Evolutionary conservation across 352 stramenopile genomes (phyloP), one percentile per base, ranked within the genome.

Genomic region (Phytophthora foliorum): DNA sequence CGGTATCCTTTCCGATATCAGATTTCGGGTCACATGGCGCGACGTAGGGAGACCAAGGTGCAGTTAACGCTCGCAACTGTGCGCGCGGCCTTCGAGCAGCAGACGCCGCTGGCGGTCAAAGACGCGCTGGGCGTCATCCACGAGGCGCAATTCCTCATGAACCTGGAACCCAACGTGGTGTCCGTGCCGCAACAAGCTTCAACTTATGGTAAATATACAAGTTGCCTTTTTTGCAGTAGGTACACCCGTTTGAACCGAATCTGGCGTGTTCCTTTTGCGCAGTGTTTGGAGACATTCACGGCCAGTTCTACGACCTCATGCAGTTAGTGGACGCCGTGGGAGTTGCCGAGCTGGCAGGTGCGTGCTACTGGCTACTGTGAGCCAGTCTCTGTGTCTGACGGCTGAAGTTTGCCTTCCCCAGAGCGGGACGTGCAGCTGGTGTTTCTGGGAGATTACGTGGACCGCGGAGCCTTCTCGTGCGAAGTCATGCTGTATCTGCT

Each of bases 211-310:
- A 67, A 36, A 17, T 10, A 46, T 7, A 50, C 56, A 63, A 66
- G 19, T 53, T 78, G 46, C 50, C 49, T 49, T 57, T n/a, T 45
- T 64, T 63, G 44, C 51, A 39, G 17, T 32, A 25, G 49, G 14
- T 62, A 22, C 38, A 60, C 21, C 46, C 24, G 24, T n/a, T 45
- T 11, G 21, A 41, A 42, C 57, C 63, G 24, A 59, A 44, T 16
- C 27, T 48, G 27, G 25, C 14, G 41, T 63, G 24, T 60, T 57
- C 46, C 52, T 29, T 42, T 56, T n/a, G 10, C 34, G 25, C 57
- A 95, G 88, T 95, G 9, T 87, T 94, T 76, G 84, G 86, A 6
- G 86, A 93, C 36, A 86, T 94, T 32, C 86, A 94, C n/a, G 84
- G 86, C 8, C 86, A 94, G 69, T 94, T 93, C 60, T 94, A 82